Evolutionary conservation across 129 eudicot genomes (phyloP), one percentile per base, ranked within the genome.

Genomic region (Chrysanthemum seticuspe): DNA sequence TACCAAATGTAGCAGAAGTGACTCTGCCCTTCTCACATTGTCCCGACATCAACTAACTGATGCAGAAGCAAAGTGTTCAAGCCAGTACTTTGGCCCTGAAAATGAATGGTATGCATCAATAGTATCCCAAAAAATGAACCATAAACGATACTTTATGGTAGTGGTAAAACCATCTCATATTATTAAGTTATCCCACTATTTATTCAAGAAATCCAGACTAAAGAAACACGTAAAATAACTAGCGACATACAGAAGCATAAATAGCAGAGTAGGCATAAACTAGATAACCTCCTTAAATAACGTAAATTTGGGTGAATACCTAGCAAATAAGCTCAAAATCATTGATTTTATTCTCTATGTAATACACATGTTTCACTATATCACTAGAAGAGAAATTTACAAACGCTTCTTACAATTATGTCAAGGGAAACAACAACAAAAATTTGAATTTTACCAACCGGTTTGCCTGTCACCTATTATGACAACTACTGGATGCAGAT

Each of bases 31-130:
- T 53, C 58, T 53, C 58, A 53, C 58, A 53, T 53, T 53, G 58
- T 14, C 58, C 58, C n/a, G 58, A 14, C 58, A 53, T 53, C 58
- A 53, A 53, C 7, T 14, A 13, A 53, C 58, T 53, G 58, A 53
- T 53, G 58, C 18, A 53, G 58, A 53, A 53, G 58, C 58, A 53
- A 11, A 19, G 58, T 53, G 58, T 53, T 13, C 58, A 53, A 53
- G 58, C 19, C 58, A 53, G 58, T 53, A 53, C n/a, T 13, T 53
- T 11, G 58, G 81, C 86, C 92, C 86, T 76, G 88, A 82, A 79
- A 84, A 72, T 62, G 76, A 52, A 80, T 73, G 79, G 73, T 82
- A 80, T 66, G 60, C 80, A 81, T 84, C 81, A 87, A 84, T 80
- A 68, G 66, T 57, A 65, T 67, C 68, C 79, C 77, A 10, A 63